Conservation (phyloP, 768 basidiomycete genomes). For the Calocera viscosa region DNA sequence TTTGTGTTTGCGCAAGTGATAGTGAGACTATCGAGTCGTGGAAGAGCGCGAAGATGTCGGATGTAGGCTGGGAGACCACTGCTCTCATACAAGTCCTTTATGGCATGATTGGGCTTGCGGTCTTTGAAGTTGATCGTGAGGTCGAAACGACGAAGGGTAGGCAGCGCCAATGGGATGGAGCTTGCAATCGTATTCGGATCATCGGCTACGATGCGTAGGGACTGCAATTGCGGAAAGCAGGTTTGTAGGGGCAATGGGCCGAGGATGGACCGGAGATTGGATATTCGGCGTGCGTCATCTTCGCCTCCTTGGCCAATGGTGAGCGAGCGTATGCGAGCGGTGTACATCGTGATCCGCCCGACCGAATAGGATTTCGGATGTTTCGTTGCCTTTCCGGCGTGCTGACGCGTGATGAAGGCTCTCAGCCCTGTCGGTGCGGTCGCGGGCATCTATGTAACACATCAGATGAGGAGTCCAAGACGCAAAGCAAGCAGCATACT, state of each 20-base stretch:
- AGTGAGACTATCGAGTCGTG: not conserved
- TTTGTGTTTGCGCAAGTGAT: not conserved
- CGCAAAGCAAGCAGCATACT: not conserved
- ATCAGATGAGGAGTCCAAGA: not conserved
- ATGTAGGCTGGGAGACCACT: not conserved
- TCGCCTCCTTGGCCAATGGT: not conserved
- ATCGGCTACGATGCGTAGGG: not conserved
- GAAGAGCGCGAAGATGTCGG: not conserved
- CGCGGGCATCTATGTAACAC: not conserved
- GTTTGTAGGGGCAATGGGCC: not conserved
- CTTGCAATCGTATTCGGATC: not conserved
- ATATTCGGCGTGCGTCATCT: not conserved
- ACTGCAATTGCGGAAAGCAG: not conserved
- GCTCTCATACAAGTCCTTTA: not conserved
- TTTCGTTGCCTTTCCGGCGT: not conserved
- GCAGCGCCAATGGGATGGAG: not conserved
- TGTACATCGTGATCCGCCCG: conserved; percentile 5
- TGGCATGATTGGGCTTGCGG: not conserved
- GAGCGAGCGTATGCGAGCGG: not conserved
- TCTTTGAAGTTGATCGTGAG: conserved; percentile 1
- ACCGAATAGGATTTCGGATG: not conserved
- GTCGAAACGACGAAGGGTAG: not conserved
- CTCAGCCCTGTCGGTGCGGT: not conserved
- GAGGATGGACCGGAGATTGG: not conserved
- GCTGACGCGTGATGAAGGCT: not conserved